Evolutionary conservation across 2,329 filamentous ascomycete genomes (phyloP).

Genomic region (Penicillium aurantiogriseum): DNA sequence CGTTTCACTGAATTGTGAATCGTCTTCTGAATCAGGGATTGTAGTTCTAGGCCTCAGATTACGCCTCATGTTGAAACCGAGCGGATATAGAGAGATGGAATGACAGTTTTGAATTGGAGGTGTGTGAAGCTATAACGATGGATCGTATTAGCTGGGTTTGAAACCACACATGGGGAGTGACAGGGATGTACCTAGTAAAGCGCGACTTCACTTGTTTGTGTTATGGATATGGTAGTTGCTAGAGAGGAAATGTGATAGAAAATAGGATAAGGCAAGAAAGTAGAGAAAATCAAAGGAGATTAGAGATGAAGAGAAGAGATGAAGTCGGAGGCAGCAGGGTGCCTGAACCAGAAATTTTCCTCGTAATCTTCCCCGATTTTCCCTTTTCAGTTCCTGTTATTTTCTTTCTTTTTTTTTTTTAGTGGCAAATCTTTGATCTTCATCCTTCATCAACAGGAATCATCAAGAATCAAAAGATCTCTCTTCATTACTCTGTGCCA

Average conservation of each 20-base stretch:
- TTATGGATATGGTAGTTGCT: no score
- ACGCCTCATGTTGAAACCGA: conserved; percentile 15
- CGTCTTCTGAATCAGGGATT: conserved; percentile 23
- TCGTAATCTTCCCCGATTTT: conserved; percentile 4
- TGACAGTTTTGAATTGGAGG: background rate
- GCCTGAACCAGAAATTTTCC: conserved; percentile 27
- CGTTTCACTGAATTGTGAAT: conserved; percentile 13
- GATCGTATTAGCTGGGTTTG: background rate
- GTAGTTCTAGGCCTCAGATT: conserved; percentile 11
- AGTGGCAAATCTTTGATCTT: background rate
- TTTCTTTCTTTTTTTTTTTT: background rate
- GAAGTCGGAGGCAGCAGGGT: conserved; percentile 8
- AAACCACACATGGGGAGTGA: background rate
- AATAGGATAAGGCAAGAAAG: background rate
- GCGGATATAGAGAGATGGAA: background rate
- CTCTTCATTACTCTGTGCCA: no score
- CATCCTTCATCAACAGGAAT: background rate
- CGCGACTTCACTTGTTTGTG: background rate
- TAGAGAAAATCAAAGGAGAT: background rate
- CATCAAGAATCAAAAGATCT: background rate
- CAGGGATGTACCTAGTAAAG: background rate
- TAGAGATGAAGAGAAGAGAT: conserved; percentile 1
- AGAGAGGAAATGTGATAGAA: background rate
- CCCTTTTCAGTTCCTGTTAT: conserved; percentile 3
- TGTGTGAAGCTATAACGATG: background rate